Base-by-base conservation (phyloP, 352 stramenopile species). In the Globisporangium cederbergense region DNA sequence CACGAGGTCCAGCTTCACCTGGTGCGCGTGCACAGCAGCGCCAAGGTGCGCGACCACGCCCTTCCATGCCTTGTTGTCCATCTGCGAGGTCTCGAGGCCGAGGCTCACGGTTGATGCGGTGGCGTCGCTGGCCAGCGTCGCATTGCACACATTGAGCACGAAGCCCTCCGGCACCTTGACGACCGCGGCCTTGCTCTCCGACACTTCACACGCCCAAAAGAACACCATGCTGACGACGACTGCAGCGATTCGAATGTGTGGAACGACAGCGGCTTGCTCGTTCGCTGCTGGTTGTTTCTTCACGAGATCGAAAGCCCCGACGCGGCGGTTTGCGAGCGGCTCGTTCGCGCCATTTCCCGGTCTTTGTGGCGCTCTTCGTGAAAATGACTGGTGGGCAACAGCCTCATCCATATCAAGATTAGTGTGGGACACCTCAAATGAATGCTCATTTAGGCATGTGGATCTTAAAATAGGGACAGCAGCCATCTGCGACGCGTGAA, bases 1-100 rank as follows among this genome's bases (percentile, higher is more conserved):
- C 10, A 95, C 86, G n/a, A 95, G 65, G 71, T 95, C 86, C 25
- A 95, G 68, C 66, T 95, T 95, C 40, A 85, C 72, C 65, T 91
- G 80, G 59, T 86, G 71, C 36, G 74, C 77, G 66, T 83, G 70
- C 55, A 50, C 64, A 5, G 70, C 65, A 9, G 62, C 67, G 51
- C 78, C 79, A 45, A 92, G 67, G 57, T 92, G 79, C 20, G 77
- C 76, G 32, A 90, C 83, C 5, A 78, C 72, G 28, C 81, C 83
- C 71, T 92, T 92, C 79, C 79, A 92, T 32, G 60, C 40, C 52
- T 77, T 81, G 50, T 62, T 60, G 64, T 92, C 81, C 40, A 92
- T 78, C 67, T 89, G 83, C 66, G 74, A 64, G 28, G 83, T 86
- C 69, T 92, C 83, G 34, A 92, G 34, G 25, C 77, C 77, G 22